These are phyloP conservation scores for Phylloporus sp. DNA, from an alignment of 768 basidiomycete genomes.

Conservation along the genomic window DNA sequence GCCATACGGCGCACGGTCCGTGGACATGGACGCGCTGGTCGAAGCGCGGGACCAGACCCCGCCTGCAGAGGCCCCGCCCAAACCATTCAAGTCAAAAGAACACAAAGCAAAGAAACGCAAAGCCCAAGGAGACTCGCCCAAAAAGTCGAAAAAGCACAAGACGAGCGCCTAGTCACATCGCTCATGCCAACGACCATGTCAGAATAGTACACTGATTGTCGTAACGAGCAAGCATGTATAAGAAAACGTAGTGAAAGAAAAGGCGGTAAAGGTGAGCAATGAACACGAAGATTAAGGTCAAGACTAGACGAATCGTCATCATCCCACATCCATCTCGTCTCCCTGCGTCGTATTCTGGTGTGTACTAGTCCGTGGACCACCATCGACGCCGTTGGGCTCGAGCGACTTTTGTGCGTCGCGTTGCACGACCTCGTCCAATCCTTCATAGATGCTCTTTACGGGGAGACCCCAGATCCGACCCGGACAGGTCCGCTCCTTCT, in stretches of 20 bases:
- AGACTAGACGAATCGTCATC: slow-evolving; percentile 15
- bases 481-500: slow-evolving; percentile 59
- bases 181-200: background rate
- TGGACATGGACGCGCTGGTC: too few relatives aligned
- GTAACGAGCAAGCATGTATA: slow-evolving; percentile 22
- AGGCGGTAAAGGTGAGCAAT: slow-evolving; percentile 20
- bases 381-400: slow-evolving; percentile 18
- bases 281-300: slow-evolving; percentile 28
- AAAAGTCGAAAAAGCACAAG: slow-evolving; percentile 48
- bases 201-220: slow-evolving; percentile 16
- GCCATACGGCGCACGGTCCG: slow-evolving; percentile 50
- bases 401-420: slow-evolving; percentile 29
- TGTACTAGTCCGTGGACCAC: slow-evolving; percentile 28
- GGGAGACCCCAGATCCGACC: slow-evolving; percentile 81
- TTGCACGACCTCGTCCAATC: slow-evolving; percentile 61
- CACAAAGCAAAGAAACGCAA: slow-evolving; percentile 41
- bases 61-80: slow-evolving; percentile 5
- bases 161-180: slow-evolving; percentile 11
- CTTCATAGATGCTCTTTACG: slow-evolving; percentile 66
- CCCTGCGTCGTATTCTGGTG: slow-evolving; percentile 42
- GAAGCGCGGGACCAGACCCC: too few relatives aligned
- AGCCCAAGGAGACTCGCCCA: slow-evolving; percentile 41
- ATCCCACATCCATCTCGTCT: slow-evolving; percentile 70
- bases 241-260: slow-evolving; percentile 23
- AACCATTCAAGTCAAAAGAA: slow-evolving; percentile 19